Conservation (phyloP, 306 rosid genomes). For the Luffa acutangula region DNA sequence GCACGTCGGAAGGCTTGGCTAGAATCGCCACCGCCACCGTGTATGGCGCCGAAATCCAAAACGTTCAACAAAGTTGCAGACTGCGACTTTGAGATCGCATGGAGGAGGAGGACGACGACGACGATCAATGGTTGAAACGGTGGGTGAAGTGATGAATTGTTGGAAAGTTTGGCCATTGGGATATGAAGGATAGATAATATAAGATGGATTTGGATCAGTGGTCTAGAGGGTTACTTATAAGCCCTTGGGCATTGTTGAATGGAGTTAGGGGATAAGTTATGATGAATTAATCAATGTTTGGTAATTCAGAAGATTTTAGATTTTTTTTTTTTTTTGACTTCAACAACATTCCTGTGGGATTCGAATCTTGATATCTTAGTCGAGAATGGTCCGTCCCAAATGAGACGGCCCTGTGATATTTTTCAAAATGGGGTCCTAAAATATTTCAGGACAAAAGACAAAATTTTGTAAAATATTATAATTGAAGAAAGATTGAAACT, state of each 20-base stretch:
- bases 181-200: not conserved
- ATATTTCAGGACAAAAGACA: too few species aligned
- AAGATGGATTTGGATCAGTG: not conserved
- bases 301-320: not conserved
- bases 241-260: not conserved
- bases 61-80: not conserved
- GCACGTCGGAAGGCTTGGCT: not conserved
- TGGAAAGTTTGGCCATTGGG: not conserved
- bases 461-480: too few species aligned
- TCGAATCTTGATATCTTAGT: too few species aligned
- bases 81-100: not conserved
- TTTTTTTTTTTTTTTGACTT: too few species aligned
- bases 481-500: too few species aligned
- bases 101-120: not conserved
- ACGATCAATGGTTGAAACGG: not conserved
- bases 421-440: too few species aligned
- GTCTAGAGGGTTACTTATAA: not conserved
- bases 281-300: not conserved
- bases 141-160: not conserved
- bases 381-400: too few species aligned
- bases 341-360: too few species aligned
- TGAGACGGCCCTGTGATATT: too few species aligned
- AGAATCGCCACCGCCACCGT: not conserved
- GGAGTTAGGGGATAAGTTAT: not conserved
- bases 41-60: not conserved